phyloP scores from a whole-genome alignment of 257 asterid species.

The Solanum appendiculatum region DNA sequence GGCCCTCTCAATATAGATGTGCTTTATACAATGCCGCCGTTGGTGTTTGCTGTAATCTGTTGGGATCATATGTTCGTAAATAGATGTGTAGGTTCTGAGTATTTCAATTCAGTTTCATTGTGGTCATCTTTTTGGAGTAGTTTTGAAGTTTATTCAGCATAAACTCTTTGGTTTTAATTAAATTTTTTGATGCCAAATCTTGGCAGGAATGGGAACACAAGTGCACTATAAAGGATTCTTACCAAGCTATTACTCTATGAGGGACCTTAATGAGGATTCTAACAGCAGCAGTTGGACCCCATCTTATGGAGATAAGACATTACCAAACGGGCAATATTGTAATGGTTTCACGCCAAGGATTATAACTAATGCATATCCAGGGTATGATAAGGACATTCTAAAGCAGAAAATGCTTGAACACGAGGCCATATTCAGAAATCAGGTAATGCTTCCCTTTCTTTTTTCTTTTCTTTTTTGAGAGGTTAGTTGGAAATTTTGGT shows the following conservation, averaged over 20 bases:
- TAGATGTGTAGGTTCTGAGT: neutral
- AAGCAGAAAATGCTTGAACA: slow-evolving; percentile 94
- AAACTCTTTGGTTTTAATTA: neutral
- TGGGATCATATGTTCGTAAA: neutral
- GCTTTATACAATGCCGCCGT: neutral
- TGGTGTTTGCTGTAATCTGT: neutral
- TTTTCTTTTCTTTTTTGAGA: neutral
- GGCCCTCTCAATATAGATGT: neutral
- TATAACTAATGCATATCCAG: slow-evolving; percentile 36
- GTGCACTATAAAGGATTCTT: slow-evolving; percentile 66
- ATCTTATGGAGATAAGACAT: slow-evolving; percentile 50
- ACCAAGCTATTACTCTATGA: slow-evolving; percentile 68
- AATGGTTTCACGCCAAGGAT: slow-evolving; percentile 46
- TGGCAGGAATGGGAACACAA: slow-evolving; percentile 86
- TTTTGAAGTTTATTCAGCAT: neutral
- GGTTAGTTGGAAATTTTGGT: neutral
- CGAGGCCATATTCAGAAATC: slow-evolving; percentile 81
- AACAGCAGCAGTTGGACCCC: slow-evolving; percentile 78
- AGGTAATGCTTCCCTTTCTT: slow-evolving; percentile 31
- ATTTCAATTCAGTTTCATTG: neutral
- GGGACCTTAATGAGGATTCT: slow-evolving; percentile 87
- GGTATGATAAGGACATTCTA: slow-evolving; percentile 56
- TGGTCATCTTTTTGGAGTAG: neutral
- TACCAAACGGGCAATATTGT: slow-evolving; percentile 50
- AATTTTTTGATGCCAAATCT: neutral